These are phyloP conservation scores for Chaetomiaceae sp. DNA, from an alignment of 2,329 filamentous ascomycete genomes.

Conservation along the genomic window DNA sequence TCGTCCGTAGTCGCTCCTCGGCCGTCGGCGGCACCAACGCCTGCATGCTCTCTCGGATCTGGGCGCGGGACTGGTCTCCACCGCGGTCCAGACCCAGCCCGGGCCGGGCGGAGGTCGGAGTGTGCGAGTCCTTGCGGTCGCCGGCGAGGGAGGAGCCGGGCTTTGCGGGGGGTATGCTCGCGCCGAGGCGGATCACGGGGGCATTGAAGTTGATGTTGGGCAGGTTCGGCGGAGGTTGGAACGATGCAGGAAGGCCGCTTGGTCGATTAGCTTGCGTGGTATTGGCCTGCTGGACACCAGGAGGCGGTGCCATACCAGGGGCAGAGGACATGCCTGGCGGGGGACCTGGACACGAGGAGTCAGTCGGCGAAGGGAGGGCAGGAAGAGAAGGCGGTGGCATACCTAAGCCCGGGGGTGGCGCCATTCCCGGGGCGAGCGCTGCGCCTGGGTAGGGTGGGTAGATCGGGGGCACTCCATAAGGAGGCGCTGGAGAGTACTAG, in stretches of 20 bases:
- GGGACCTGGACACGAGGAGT: constrained; percentile 47
- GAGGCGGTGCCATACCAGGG: constrained; percentile 74
- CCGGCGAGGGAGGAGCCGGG: constrained; percentile 39
- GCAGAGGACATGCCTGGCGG: constrained; percentile 76
- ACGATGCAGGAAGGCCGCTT: constrained; percentile 73
- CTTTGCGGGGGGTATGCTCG: constrained; percentile 58
- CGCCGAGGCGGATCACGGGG: constrained; percentile 89
- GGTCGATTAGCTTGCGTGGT: constrained; percentile 72
- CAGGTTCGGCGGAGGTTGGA: constrained; percentile 86
- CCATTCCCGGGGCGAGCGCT: constrained; percentile 61
- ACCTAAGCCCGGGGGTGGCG: constrained; percentile 80
- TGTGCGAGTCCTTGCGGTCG: constrained; percentile 46
- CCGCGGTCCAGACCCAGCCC: constrained; percentile 60
- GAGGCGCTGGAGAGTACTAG: constrained; percentile 38
- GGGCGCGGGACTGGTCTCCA: constrained; percentile 62
- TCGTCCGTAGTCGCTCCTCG: constrained; percentile 87
- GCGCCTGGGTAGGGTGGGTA: constrained; percentile 67
- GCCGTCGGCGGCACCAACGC: constrained; percentile 74
- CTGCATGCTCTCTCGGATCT: constrained; percentile 64
- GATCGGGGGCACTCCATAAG: constrained; percentile 70
- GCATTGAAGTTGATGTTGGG: constrained; percentile 98
- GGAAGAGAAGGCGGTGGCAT: constrained; percentile 33
- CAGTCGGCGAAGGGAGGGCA: constrained; percentile 7
- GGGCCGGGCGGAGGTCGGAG: constrained; percentile 39
- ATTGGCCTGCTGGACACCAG: constrained; percentile 72